These are phyloP conservation scores for Chalara sp. DNA, from an alignment of 2,329 filamentous ascomycete species.

Conservation along the genomic window DNA sequence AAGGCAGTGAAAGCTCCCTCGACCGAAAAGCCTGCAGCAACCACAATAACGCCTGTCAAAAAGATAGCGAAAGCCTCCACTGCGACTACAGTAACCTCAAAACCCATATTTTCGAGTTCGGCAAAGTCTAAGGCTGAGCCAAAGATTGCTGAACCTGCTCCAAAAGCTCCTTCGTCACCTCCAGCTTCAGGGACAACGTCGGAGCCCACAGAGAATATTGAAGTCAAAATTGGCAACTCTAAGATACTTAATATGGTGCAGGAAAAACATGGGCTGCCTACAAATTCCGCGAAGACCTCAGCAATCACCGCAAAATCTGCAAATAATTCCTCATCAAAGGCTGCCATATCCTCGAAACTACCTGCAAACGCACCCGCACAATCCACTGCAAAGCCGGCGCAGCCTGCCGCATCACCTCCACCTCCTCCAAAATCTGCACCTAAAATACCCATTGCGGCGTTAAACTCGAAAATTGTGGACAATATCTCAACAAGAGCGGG, in stretches of 20 bases:
- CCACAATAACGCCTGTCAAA: neutral
- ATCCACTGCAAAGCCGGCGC: neutral
- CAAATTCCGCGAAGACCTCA: neutral
- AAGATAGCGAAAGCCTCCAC: slow-evolving; percentile 1
- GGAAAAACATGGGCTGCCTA: neutral
- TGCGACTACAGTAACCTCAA: neutral
- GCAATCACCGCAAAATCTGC: neutral
- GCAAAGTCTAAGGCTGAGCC: neutral
- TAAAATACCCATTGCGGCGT: slow-evolving; percentile 17
- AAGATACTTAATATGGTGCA: neutral
- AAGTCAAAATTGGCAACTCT: neutral
- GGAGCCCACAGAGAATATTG: neutral
- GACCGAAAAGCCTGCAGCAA: neutral
- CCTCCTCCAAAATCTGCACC: neutral
- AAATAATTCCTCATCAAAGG: neutral
- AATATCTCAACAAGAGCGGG: slow-evolving; percentile 21
- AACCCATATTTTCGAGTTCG: neutral
- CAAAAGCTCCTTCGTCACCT: neutral
- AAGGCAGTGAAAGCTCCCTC: slow-evolving; percentile 7
- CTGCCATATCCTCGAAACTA: neutral
- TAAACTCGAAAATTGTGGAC: slow-evolving; percentile 24
- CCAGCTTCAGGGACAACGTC: neutral
- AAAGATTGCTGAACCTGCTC: too few relatives aligned
- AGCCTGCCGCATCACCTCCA: neutral
- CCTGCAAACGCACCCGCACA: neutral